Evolutionary conservation across 176 grass and related monocot genomes (phyloP).

Genomic region (Oryza rufipogon): DNA sequence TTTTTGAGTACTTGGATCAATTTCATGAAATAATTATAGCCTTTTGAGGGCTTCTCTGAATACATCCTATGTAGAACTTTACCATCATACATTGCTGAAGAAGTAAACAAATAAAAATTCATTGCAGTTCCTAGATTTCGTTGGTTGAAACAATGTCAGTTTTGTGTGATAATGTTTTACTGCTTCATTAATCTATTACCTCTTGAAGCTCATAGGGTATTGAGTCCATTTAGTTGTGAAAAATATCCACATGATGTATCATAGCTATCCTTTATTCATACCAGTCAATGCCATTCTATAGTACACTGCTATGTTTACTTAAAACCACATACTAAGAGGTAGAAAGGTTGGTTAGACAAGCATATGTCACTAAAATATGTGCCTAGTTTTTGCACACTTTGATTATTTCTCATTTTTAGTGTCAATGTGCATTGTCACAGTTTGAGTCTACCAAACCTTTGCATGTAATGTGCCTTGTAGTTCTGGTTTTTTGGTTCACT

Average conservation of each 20-base stretch:
- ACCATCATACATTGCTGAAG: neutral
- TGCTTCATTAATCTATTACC: neutral
- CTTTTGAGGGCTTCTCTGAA: neutral
- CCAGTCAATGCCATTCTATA: neutral
- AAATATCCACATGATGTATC: neutral
- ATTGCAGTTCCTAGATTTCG: neutral
- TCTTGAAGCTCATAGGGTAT: slow-evolving; percentile 13
- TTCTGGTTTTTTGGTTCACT: too few relatives aligned
- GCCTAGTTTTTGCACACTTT: neutral
- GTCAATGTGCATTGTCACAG: neutral
- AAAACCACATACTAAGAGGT: neutral
- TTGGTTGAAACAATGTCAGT: neutral
- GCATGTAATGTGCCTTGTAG: neutral
- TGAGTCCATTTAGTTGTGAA: neutral
- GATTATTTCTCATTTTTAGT: slow-evolving; percentile 6
- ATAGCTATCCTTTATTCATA: neutral
- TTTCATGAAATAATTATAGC: neutral
- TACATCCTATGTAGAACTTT: neutral
- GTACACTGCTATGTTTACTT: neutral
- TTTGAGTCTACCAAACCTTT: neutral
- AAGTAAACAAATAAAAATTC: slow-evolving; percentile 1
- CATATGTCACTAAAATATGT: neutral
- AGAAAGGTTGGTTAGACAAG: slow-evolving; percentile 4
- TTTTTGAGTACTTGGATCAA: neutral
- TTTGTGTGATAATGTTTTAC: neutral